Percentiles rank a stretch among this genome's conserved stretches.
phyloP scores from a whole-genome alignment of 768 basidiomycete species.

The Naganishia randhawae region DNA sequence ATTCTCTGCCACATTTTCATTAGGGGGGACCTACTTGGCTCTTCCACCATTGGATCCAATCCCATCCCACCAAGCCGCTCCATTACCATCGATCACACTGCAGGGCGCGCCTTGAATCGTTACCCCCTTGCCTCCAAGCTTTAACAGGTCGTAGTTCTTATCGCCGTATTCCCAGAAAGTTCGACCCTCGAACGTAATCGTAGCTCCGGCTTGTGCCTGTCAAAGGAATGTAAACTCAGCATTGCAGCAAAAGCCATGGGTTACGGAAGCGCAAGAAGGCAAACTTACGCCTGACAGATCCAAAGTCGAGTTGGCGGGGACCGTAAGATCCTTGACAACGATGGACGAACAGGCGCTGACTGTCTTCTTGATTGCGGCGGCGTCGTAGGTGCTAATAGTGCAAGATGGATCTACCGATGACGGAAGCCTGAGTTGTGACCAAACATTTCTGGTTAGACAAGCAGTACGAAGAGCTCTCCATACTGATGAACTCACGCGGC shows the following conservation, averaged over 20 bases:
- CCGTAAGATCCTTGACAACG: conserved; percentile 26
- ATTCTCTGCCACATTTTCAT: not conserved
- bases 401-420: conserved; percentile 24
- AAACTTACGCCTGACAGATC: conserved; percentile 27
- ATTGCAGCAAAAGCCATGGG: not conserved
- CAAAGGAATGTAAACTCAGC: not conserved
- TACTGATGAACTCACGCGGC: conserved; percentile 18
- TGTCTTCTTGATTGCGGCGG: conserved; percentile 19
- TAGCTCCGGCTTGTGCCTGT: conserved; percentile 22
- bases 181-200: conserved; percentile 28
- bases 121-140: conserved; percentile 29
- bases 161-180: conserved; percentile 29
- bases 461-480: not conserved
- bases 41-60: conserved; percentile 31
- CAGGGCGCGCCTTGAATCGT: conserved; percentile 32
- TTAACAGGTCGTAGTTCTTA: conserved; percentile 30
- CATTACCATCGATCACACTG: conserved; percentile 32
- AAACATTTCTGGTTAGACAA: not conserved
- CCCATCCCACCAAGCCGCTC: conserved; percentile 33
- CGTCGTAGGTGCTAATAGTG: conserved; percentile 29
- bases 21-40: conserved; percentile 18
- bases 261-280: not conserved
- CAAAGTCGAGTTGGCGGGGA: conserved; percentile 26
- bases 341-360: conserved; percentile 27
- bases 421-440: conserved; percentile 1